Percentiles rank a stretch among this genome's conserved stretches.
Conservation (phyloP, 2,329 filamentous ascomycete species). For the Dothideomycetes sp. region DNA sequence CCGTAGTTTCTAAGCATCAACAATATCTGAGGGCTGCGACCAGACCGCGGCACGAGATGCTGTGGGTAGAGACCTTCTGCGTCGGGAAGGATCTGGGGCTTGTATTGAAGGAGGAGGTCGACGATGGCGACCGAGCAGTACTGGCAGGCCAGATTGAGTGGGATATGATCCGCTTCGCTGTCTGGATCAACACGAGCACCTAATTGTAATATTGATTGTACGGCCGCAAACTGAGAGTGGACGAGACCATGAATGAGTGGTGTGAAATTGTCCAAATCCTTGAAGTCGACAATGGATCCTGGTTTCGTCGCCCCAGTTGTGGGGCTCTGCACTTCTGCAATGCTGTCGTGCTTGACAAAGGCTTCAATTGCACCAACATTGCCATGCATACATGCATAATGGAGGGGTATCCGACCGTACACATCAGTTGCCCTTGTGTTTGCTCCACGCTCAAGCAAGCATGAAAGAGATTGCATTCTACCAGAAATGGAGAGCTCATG, state of each 20-base stretch:
- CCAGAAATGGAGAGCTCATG: slow-evolving; percentile 96
- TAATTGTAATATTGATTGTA: slow-evolving; percentile 62
- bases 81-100: slow-evolving; percentile 77
- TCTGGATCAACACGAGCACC: slow-evolving; percentile 78
- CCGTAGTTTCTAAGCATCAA: slow-evolving; percentile 74
- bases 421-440: slow-evolving; percentile 76
- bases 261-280: slow-evolving; percentile 96
- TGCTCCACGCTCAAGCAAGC: slow-evolving; percentile 64
- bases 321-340: slow-evolving; percentile 16
- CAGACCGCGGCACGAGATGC: slow-evolving; percentile 84
- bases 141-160: slow-evolving; percentile 88
- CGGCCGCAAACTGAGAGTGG: slow-evolving; percentile 70
- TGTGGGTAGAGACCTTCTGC: slow-evolving; percentile 96
- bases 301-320: slow-evolving; percentile 8
- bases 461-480: slow-evolving; percentile 63
- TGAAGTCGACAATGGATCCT: slow-evolving; percentile 63
- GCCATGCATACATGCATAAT: slow-evolving; percentile 95
- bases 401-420: slow-evolving; percentile 83
- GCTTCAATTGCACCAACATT: slow-evolving; percentile 71
- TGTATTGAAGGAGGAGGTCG: slow-evolving; percentile 68
- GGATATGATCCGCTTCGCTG: slow-evolving; percentile 83
- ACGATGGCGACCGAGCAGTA: slow-evolving; percentile 80
- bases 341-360: slow-evolving; percentile 46
- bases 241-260: slow-evolving; percentile 92
- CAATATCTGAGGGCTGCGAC: slow-evolving; percentile 68